Conservation (phyloP, 192 early-diverging fungal species). For the Backusella sp. region DNA sequence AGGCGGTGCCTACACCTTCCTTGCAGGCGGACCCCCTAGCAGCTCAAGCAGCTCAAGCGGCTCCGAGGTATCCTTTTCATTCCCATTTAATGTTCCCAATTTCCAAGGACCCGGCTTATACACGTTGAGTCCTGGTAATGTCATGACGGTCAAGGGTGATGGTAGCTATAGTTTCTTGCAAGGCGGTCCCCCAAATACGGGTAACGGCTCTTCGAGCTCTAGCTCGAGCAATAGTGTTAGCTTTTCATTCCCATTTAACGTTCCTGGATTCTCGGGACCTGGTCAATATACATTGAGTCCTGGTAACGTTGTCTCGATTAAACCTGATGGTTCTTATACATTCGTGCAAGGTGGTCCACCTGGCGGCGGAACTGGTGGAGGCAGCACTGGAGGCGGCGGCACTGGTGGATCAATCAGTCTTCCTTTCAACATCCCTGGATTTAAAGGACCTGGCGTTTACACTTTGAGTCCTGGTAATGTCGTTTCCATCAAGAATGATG, state of each 20-base stretch:
- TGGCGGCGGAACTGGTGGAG: not conserved
- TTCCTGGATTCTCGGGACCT: not conserved
- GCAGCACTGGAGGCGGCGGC: not conserved
- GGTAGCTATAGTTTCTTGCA: not conserved
- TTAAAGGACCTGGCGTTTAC: not conserved
- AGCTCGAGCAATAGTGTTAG: not conserved
- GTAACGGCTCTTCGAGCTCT: too few relatives aligned
- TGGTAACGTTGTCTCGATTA: not conserved
- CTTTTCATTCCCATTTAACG: not conserved
- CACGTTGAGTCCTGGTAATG: not conserved
- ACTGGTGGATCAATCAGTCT: not conserved
- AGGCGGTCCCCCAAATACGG: not conserved
- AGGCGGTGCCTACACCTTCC: not conserved
- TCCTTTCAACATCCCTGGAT: not conserved
- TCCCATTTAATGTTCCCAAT: not conserved
- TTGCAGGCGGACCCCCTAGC: not conserved
- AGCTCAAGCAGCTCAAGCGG: too few relatives aligned
- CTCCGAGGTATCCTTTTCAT: too few relatives aligned
- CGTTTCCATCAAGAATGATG: not conserved
- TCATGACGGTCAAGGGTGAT: too few relatives aligned
- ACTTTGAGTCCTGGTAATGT: not conserved
- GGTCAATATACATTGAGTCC: not conserved
- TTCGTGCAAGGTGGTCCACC: not conserved
- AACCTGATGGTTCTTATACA: not conserved
- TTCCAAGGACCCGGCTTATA: not conserved